Evolutionary conservation across 2,329 filamentous ascomycete genomes (phyloP).

Genomic region (Madurella fahalii): DNA sequence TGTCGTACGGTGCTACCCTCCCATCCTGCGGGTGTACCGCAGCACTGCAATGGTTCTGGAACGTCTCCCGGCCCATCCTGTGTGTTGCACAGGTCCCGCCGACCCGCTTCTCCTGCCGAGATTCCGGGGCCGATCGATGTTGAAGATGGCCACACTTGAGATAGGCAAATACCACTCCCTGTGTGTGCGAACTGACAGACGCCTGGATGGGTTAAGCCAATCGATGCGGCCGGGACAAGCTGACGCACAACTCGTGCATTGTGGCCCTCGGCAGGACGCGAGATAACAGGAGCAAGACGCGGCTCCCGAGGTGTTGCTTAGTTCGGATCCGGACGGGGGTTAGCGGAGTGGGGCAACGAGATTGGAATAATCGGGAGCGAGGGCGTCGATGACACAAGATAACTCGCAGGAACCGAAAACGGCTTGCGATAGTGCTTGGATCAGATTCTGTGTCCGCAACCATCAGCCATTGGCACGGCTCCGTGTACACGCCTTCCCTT

Average conservation of each 20-base stretch:
- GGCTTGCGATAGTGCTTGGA: too few relatives aligned
- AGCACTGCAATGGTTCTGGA: not conserved
- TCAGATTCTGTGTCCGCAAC: too few relatives aligned
- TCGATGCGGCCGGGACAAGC: too few relatives aligned
- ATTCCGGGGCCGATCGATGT: conserved; percentile 3
- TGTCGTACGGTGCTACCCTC: too few relatives aligned
- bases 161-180: not conserved
- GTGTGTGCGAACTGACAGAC: not conserved
- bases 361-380: not conserved
- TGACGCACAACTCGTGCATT: too few relatives aligned
- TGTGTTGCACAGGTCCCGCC: not conserved
- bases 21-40: not conserved
- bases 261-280: not conserved
- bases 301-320: not conserved
- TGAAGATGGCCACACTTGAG: not conserved
- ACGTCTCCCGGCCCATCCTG: not conserved
- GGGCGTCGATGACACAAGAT: not conserved
- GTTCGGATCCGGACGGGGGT: not conserved
- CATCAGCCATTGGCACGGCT: too few relatives aligned
- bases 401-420: too few relatives aligned
- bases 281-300: not conserved
- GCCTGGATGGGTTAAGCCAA: too few relatives aligned
- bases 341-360: not conserved
- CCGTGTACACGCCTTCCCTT: not conserved
- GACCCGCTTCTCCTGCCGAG: conserved; percentile 9